A percentile compares a stretch with the other conserved stretches of the same genome.
phyloP scores from a whole-genome alignment of 169 alveolate genomes.

The Plasmodium cynomolgi region DNA sequence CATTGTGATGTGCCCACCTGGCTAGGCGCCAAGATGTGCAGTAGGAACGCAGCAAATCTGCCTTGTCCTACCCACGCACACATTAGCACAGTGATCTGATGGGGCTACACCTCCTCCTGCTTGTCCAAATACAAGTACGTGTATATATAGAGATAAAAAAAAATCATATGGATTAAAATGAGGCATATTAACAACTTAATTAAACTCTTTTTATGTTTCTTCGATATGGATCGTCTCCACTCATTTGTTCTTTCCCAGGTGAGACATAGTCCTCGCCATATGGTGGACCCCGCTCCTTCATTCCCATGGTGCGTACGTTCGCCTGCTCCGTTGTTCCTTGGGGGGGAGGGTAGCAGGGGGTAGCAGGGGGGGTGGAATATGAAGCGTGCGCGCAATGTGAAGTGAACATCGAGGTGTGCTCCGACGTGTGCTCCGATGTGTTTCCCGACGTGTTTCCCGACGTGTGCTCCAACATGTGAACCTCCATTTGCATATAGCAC shows the following conservation, averaged over 20 bases:
- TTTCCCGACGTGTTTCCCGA: too few relatives aligned
- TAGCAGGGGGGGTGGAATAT: not conserved
- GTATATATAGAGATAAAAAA: slow-evolving; percentile 33
- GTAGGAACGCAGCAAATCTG: not conserved
- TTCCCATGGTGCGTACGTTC: not conserved
- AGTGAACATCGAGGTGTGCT: not conserved
- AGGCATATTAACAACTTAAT: slow-evolving; percentile 50
- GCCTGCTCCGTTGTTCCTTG: not conserved
- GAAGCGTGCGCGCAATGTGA: not conserved
- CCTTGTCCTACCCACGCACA: not conserved
- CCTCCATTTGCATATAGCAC: not conserved
- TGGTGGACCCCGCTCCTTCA: not conserved
- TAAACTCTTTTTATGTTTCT: slow-evolving; percentile 20
- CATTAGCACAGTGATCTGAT: not conserved
- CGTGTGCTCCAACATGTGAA: not conserved
- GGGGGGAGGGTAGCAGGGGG: not conserved
- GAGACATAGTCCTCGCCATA: not conserved
- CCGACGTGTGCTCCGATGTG: not conserved
- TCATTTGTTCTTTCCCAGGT: slow-evolving; percentile 6
- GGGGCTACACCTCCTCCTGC: not conserved
- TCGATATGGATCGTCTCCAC: slow-evolving; percentile 21
- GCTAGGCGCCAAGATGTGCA: not conserved
- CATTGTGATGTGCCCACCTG: not conserved
- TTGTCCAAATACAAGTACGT: slow-evolving; percentile 39
- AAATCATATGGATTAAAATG: slow-evolving; percentile 33